These are phyloP conservation scores for Erigeron canadensis DNA, from an alignment of 129 eudicot species.

Conservation along the genomic window DNA sequence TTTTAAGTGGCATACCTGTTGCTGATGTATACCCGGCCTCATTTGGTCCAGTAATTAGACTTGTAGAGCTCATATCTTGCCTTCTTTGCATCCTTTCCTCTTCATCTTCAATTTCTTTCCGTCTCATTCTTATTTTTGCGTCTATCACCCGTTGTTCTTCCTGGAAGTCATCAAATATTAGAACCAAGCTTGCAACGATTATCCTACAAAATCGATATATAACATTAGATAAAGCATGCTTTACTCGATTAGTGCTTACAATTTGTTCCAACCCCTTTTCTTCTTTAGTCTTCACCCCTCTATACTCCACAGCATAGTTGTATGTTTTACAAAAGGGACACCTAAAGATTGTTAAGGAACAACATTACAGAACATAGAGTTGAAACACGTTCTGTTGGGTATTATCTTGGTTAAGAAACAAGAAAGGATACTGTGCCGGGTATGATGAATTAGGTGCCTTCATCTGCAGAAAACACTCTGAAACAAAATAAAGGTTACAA, in stretches of 20 bases:
- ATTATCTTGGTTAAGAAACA: neutral
- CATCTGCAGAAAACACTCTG: conserved; percentile 85
- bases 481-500: neutral
- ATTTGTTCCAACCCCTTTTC: conserved; percentile 81
- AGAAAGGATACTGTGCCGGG: conserved; percentile 71
- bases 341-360: conserved; percentile 48
- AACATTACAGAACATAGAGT: neutral
- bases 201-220: neutral
- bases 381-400: neutral
- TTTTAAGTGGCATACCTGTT: conserved; percentile 9
- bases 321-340: conserved; percentile 89
- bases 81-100: conserved; percentile 52
- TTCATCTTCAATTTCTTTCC: conserved; percentile 66
- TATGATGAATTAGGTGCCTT: conserved; percentile 65
- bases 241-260: conserved; percentile 37
- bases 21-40: neutral
- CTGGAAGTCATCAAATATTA: conserved; percentile 26
- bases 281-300: conserved; percentile 85
- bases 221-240: neutral
- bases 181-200: neutral
- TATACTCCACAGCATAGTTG: conserved; percentile 85
- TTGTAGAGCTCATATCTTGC: conserved; percentile 46
- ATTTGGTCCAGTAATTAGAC: conserved; percentile 24
- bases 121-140: conserved; percentile 90
- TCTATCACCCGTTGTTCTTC: conserved; percentile 93